Base-by-base conservation (phyloP, 2,329 filamentous ascomycete genomes). In the Teratosphaeria destructans region DNA sequence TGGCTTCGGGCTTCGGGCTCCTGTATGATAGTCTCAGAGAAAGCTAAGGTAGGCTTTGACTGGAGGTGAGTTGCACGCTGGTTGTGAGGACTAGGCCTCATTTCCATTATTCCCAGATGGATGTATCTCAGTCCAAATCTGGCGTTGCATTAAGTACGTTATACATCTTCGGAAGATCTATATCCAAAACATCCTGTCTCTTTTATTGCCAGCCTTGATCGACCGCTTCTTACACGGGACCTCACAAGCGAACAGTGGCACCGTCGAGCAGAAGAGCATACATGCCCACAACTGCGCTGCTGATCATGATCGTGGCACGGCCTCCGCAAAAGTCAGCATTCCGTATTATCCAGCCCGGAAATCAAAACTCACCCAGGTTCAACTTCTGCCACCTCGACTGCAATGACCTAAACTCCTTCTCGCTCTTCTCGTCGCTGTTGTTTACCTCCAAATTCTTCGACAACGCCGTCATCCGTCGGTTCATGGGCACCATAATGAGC, bases 221-320 rank as follows among this genome's bases (percentile, higher is more conserved):
- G 12, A n/a, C 12, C 2, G 5, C 12, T 43, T 43, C 11, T 10
- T 14, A 16, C 2, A 16, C 5, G 16, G 6, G 43, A 39, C 37
- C 96, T 57, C 23, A 63, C 27, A 63, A 29, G 52, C 52, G 54
- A 32, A 63, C 27, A 10, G 60, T 52, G 19, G 34, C 55, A 34
- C 62, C 62, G 35, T 63, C 60, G 11, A 55, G 57, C 69, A 63
- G 53, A 14, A 64, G 34, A 19, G 54, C 61, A 52, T 57, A 59
- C 6, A 63, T 49, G 53, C 61, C 58, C 11, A 57, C 57, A 52
- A 64, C 32, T 26, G 62, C 62, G 29, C 37, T 60, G 14, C 56
- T 55, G 34, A 64, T 57, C 63, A 65, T 65, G 16, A 63, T 29
- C 14, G 57, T 53, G 5, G 61, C 53, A 54, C 27, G 53, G 23